Evolutionary conservation across 495 filamentous ascomycete species (phyloP), one percentile per base, ranked within the genome.

Genomic region (Astrothelium subdiscretum): DNA sequence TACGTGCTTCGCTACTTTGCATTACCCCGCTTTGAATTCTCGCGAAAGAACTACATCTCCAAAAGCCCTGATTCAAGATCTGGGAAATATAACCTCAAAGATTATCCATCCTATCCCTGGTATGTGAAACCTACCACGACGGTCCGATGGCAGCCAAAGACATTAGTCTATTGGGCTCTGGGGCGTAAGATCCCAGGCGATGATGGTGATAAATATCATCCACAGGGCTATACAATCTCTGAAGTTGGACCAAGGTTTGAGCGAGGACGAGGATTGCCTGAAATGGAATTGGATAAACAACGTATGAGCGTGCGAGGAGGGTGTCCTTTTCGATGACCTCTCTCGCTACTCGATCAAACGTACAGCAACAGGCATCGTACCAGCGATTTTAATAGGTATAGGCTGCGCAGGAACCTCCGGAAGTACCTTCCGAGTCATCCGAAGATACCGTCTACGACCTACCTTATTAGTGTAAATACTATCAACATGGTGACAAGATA

Each of bases 111-210:
- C 1, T 51, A 58, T 57, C 60, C 60, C 8, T 62, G 60, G 60
- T 57, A 62, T 38, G 48, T 62, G 18, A 31, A 31, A 29, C 60
- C 60, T 18, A 58, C 60, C 10, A 15, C 27, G 4, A 8, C 11
- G 18, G 18, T 11, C 5, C 11, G 60, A 32, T 62, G 60, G 60
- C 38, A 35, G 1, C 13, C 27, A 10, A 32, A 54, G 68, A 67
- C 15, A 71, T 74, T 54, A 61, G 65, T 62, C 3, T 15, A 11
- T 24, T 51, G 60, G 29, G 10, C 44, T 15, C 18, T 58, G 26
- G 51, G 31, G 0, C 1, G 24, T 10, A 54, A 54, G 3, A 11
- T 62, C 0, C 60, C 60, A 15, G 60, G 60, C 22, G 60, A 62
- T 29, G 60, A 62, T 32, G 48, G 48, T 35, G n/a, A 58, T 11